phyloP scores from a whole-genome alignment of 495 filamentous ascomycete species.

The Annulohypoxylon nitens region DNA sequence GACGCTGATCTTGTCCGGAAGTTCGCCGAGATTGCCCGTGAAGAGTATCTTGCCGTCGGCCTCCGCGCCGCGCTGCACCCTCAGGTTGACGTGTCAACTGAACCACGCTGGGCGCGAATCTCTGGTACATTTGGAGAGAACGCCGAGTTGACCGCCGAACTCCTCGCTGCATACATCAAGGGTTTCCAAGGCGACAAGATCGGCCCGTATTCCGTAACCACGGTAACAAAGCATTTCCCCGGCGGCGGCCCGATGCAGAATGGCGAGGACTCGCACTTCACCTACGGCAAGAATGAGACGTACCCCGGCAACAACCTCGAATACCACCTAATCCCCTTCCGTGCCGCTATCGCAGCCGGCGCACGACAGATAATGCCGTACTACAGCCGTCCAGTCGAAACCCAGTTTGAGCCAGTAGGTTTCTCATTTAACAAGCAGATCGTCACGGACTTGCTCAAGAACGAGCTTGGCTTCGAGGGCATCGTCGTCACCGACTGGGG shows the following conservation, averaged over 20 bases:
- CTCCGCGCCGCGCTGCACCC: constrained; percentile 52
- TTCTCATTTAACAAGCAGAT: constrained; percentile 51
- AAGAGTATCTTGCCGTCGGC: constrained; percentile 46
- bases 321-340: constrained; percentile 50
- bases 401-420: constrained; percentile 46
- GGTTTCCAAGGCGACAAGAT: constrained; percentile 45
- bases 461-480: constrained; percentile 56
- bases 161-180: constrained; percentile 45
- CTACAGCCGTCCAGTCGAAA: constrained; percentile 47
- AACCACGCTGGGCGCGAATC: constrained; percentile 55
- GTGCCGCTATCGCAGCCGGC: constrained; percentile 51
- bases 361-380: constrained; percentile 55
- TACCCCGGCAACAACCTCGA: constrained; percentile 55
- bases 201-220: constrained; percentile 45
- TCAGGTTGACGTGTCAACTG: constrained; percentile 55
- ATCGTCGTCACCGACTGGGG: constrained; percentile 57
- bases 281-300: constrained; percentile 53
- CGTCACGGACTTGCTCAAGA: constrained; percentile 52
- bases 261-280: constrained; percentile 57
- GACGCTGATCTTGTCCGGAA: constrained; percentile 27
- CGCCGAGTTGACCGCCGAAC: constrained; percentile 46
- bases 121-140: constrained; percentile 52
- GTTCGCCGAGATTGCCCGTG: constrained; percentile 44
- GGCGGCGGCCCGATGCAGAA: constrained; percentile 54
- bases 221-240: constrained; percentile 58